A percentile compares a stretch with the other conserved stretches of the same genome.
phyloP scores from a whole-genome alignment of 805 yeast genomes.

The Groenewaldozyma tartarivorans region DNA sequence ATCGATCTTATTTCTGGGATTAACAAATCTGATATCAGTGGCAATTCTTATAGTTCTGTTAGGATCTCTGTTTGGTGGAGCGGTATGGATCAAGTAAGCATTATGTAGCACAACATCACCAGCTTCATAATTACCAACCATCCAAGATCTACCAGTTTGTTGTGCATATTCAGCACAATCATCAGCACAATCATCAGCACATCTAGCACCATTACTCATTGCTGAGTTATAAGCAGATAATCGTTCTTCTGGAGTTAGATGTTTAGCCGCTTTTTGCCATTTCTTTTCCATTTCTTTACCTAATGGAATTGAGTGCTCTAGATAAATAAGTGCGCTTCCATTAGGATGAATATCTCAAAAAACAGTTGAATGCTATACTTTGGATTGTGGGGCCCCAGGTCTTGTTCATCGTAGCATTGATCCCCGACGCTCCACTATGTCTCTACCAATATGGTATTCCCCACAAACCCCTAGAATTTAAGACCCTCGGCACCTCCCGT shows the following conservation, averaged over 20 bases:
- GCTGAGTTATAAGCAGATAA: slow-evolving; percentile 6
- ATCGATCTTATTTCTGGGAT: too few species aligned
- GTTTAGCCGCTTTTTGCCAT: slow-evolving; percentile 4
- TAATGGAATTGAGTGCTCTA: slow-evolving; percentile 4
- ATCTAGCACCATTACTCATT: slow-evolving; percentile 6
- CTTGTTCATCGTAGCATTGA: too few species aligned
- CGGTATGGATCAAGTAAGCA: slow-evolving; percentile 5
- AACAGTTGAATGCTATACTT: too few species aligned
- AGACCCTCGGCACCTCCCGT: too few species aligned
- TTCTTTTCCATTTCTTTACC: slow-evolving; percentile 6
- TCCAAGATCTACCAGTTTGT: slow-evolving; percentile 2
- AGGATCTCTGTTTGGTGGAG: slow-evolving; percentile 5
- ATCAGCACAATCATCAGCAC: too few species aligned
- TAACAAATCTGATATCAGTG: too few species aligned
- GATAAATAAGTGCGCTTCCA: slow-evolving; percentile 3
- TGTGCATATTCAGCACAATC: slow-evolving; percentile 4
- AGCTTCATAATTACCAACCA: slow-evolving; percentile 6
- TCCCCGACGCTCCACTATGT: too few species aligned
- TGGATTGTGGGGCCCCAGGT: too few species aligned
- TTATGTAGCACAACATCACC: slow-evolving; percentile 6
- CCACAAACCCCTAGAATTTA: too few species aligned
- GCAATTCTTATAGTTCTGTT: too few species aligned
- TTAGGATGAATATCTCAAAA: too few species aligned
- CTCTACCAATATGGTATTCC: too few species aligned
- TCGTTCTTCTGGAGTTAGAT: slow-evolving; percentile 2